Percentiles rank a stretch among this genome's conserved stretches.
Conservation (phyloP, 2,329 filamentous ascomycete species). For the Helicocarpus griseus region DNA sequence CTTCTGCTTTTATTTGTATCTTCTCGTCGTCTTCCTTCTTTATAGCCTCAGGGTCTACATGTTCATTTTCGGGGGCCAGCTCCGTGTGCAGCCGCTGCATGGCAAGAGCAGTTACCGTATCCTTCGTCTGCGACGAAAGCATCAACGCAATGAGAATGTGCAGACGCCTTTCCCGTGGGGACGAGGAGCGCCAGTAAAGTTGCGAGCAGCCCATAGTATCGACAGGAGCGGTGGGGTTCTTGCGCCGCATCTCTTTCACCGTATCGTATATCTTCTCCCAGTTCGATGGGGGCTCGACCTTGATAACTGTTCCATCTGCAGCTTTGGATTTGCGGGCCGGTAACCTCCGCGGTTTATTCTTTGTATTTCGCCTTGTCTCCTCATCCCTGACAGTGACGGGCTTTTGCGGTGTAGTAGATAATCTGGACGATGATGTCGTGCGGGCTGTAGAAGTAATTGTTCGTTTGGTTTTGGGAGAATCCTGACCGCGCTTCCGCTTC, state of each 20-base stretch:
- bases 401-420: background rate
- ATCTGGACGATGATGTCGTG: background rate
- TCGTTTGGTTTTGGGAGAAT: background rate
- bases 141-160: constrained; percentile 83
- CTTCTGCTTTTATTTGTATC: constrained; percentile 15
- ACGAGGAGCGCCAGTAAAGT: constrained; percentile 33
- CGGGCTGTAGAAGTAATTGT: constrained; percentile 9
- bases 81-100: constrained; percentile 71
- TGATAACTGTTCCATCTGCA: constrained; percentile 26
- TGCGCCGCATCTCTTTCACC: constrained; percentile 68
- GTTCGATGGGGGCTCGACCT: constrained; percentile 55
- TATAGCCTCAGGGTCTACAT: background rate
- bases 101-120: constrained; percentile 76
- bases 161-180: constrained; percentile 56
- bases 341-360: constrained; percentile 28
- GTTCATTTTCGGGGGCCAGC: constrained; percentile 38
- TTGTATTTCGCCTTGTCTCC: constrained; percentile 12
- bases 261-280: constrained; percentile 76
- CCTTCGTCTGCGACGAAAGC: constrained; percentile 88
- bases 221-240: constrained; percentile 63
- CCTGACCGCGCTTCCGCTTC: constrained; percentile 29
- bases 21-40: constrained; percentile 10
- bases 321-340: constrained; percentile 32
- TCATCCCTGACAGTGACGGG: background rate
- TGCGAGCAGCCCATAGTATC: constrained; percentile 91